Conservation (phyloP, 352 stramenopile genomes). For the Globisporangium lucens region DNA sequence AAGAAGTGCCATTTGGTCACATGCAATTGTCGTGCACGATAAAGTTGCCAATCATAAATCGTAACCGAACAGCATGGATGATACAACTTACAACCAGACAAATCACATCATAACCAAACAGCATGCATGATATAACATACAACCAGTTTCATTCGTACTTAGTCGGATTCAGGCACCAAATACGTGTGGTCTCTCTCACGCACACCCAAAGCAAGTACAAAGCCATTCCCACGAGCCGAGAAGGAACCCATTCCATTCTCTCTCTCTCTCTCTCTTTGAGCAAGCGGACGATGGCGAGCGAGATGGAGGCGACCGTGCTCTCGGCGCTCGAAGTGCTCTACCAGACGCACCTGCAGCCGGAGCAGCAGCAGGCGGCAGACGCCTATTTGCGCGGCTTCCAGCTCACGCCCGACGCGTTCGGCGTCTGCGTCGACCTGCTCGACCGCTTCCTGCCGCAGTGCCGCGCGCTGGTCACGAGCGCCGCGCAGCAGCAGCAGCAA, state of each 20-base stretch:
- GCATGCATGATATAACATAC: too few relatives aligned
- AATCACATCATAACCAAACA: too few relatives aligned
- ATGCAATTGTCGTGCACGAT: neutral
- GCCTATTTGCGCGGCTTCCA: conserved; percentile 79
- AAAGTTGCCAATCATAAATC: neutral
- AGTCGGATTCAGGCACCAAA: too few relatives aligned
- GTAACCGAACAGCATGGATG: too few relatives aligned
- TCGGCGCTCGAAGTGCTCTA: conserved; percentile 61
- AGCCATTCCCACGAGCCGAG: neutral
- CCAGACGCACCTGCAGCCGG: conserved; percentile 44
- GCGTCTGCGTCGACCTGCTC: conserved; percentile 56
- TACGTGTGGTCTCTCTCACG: too few relatives aligned
- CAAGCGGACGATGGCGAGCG: neutral
- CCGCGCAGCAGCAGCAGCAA: conserved; percentile 15
- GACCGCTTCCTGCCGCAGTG: conserved; percentile 48
- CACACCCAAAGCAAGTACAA: neutral
- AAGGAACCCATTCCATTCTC: too few relatives aligned
- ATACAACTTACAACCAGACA: too few relatives aligned
- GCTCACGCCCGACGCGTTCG: conserved; percentile 72
- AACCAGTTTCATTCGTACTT: too few relatives aligned
- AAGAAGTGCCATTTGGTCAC: neutral
- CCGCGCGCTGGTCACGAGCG: neutral
- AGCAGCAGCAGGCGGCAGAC: conserved; percentile 63
- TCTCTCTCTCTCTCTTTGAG: conserved; percentile 1
- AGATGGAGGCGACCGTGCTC: conserved; percentile 35